Base-by-base conservation (phyloP, 257 asterid species). In the Rhazya stricta region DNA sequence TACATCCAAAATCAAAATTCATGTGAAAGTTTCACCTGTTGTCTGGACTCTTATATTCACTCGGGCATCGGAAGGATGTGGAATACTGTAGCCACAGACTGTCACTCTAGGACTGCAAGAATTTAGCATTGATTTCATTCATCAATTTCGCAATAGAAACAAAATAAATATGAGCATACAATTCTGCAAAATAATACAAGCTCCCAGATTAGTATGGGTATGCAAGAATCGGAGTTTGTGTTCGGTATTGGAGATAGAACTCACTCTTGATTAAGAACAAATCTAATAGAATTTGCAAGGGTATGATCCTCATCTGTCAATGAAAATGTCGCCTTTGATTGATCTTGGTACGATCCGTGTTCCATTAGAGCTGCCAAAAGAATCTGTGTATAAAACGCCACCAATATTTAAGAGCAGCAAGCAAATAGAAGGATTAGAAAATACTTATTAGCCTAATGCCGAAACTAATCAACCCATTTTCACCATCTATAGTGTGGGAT, bases 11-110 rank as follows among this genome's bases (percentile, higher is more conserved):
- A 3, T 0, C 37, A n/a, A 65, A 5, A 43, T 27, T 42, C 48
- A 36, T 12, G 25, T 25, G 36, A 25, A 80, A 76, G 27, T 34
- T 29, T 80, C 85, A 95, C 99, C 98, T 19, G 96, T 95, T 1
- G 98, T 91, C 87, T 92, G 99, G 73, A 94, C 96, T 78, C 98
- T 86, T 30, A 94, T 86, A 79, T 94, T 94, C 54, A 94, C 99
- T 11, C 91, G 82, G 74, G 96, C 96, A 82, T 94, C 98, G 42
- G 97, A 82, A 67, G 99, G 99, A 79, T 94, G 97, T 4, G 99
- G 99, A 68, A 94, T 94, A 89, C 97, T 94, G 88, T 94, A 92
- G 25, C 97, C 97, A 37, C 95, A 90, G 76, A 90, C 82, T 41
- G 91, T n/a, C 10, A 91, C 93, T 84, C 95, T 85, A 27, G 97